Evolutionary conservation across 169 alveolate genomes (phyloP).

Genomic region (Amoebophrya sp.): DNA sequence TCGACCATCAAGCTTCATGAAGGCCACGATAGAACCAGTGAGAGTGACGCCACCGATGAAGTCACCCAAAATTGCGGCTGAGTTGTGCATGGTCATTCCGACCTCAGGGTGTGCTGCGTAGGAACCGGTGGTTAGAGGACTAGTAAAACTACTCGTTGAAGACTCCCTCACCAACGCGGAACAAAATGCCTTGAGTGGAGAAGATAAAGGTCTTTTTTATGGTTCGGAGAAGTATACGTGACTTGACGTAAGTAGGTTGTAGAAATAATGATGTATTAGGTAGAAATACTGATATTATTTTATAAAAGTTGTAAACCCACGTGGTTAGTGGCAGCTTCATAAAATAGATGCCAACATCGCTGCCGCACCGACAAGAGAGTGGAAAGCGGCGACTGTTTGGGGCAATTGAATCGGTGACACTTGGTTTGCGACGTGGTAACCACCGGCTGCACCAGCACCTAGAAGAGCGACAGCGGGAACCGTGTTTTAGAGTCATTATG

Average conservation of each 20-base stretch:
- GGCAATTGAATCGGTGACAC: constrained; percentile 67
- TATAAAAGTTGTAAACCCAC: no score
- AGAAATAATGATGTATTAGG: no score
- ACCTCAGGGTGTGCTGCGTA: not conserved
- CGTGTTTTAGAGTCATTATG: no score
- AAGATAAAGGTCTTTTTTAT: no score
- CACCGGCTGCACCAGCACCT: constrained; percentile 26
- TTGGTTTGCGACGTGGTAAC: constrained; percentile 56
- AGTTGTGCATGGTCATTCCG: constrained; percentile 43
- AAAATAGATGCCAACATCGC: constrained; percentile 65
- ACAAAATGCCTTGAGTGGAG: no score
- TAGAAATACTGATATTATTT: no score
- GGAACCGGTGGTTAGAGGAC: no score
- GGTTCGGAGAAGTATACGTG: no score
- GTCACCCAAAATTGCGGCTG: constrained; percentile 39
- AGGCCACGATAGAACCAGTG: constrained; percentile 87
- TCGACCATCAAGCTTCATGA: constrained; percentile 75
- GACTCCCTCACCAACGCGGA: no score
- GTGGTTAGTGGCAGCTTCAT: not conserved
- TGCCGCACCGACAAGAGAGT: constrained; percentile 76
- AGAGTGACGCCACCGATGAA: constrained; percentile 64
- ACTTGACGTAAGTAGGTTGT: no score
- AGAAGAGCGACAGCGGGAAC: constrained; percentile 8
- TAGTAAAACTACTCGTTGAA: no score
- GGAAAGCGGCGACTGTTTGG: constrained; percentile 81